A percentile compares a stretch with the other conserved stretches of the same genome.
phyloP scores from a whole-genome alignment of 2,329 filamentous ascomycete species.

The Scytalidium sp. region DNA sequence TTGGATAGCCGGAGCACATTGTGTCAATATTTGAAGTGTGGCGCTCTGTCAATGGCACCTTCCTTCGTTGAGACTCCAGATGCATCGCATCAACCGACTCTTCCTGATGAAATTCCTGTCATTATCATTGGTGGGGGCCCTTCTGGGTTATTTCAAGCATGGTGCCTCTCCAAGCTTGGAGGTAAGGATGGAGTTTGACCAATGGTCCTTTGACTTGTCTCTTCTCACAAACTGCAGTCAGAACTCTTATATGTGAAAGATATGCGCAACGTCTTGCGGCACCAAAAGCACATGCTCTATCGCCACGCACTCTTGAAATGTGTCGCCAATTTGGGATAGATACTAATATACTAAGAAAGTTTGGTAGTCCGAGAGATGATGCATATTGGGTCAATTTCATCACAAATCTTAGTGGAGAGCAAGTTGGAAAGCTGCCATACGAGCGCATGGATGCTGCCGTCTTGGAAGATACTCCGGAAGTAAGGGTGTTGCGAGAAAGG shows the following conservation, averaged over 20 bases:
- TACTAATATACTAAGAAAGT: constrained; percentile 20
- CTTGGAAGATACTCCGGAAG: constrained; percentile 32
- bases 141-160: constrained; percentile 31
- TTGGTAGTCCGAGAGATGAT: constrained; percentile 29
- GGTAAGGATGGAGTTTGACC: constrained; percentile 17
- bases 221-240: constrained; percentile 15
- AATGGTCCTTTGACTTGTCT: constrained; percentile 2
- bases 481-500: constrained; percentile 4
- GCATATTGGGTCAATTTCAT: constrained; percentile 39
- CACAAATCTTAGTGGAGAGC: constrained; percentile 32
- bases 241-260: constrained; percentile 28
- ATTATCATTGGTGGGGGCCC: constrained; percentile 34
- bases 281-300: constrained; percentile 30
- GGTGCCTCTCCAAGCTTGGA: constrained; percentile 29
- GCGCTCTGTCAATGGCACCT: too few relatives aligned
- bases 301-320: constrained; percentile 26
- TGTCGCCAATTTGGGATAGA: constrained; percentile 28
- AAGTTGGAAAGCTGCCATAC: constrained; percentile 33
- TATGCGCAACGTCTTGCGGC: constrained; percentile 27
- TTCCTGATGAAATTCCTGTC: constrained; percentile 30
- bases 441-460: constrained; percentile 30
- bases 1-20: too few relatives aligned
- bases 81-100: background rate
- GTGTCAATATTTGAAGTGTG: too few relatives aligned
- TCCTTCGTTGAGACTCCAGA: too few relatives aligned